Evolutionary conservation across 2,329 filamentous ascomycete species (phyloP).

Genomic region (Trichoderma arundinaceum): DNA sequence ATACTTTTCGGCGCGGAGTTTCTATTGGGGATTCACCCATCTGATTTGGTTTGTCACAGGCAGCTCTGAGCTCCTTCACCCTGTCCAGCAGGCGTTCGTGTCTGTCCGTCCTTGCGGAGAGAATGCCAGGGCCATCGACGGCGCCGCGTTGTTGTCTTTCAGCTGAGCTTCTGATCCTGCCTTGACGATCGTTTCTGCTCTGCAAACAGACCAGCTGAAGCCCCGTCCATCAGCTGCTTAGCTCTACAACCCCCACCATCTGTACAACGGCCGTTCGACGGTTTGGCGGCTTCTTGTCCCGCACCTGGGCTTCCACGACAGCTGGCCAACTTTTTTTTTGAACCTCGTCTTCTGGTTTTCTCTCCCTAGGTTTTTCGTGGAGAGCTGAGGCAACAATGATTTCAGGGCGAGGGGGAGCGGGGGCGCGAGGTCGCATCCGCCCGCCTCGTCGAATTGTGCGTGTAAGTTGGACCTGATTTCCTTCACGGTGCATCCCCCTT

Average conservation of each 20-base stretch:
- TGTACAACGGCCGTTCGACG: slow-evolving; percentile 21
- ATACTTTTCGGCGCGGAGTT: slow-evolving; percentile 26
- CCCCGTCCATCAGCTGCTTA: slow-evolving; percentile 8
- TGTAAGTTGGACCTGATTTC: slow-evolving; percentile 43
- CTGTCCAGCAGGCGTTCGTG: slow-evolving; percentile 5
- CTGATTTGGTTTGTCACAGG: slow-evolving; percentile 20
- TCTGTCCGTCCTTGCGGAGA: slow-evolving; percentile 10
- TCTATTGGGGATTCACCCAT: slow-evolving; percentile 19
- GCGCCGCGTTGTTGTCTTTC: background rate
- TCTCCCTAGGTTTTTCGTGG: background rate
- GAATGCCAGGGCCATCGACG: slow-evolving; percentile 3
- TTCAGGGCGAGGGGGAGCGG: slow-evolving; percentile 54
- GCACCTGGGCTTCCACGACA: slow-evolving; percentile 17
- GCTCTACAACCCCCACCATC: slow-evolving; percentile 29
- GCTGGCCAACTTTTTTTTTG: background rate
- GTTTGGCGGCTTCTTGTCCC: slow-evolving; percentile 4
- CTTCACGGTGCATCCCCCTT: slow-evolving; percentile 9
- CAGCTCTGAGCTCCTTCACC: slow-evolving; percentile 16
- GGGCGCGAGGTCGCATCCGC: slow-evolving; percentile 50
- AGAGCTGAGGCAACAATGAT: slow-evolving; percentile 48
- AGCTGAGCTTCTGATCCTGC: background rate
- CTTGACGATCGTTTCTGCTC: slow-evolving; percentile 1
- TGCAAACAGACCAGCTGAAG: background rate
- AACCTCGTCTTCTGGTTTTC: background rate
- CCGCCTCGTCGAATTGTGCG: slow-evolving; percentile 51